phyloP scores from a whole-genome alignment of 164 flowering plant genomes.

The Tetracentron sinense region DNA sequence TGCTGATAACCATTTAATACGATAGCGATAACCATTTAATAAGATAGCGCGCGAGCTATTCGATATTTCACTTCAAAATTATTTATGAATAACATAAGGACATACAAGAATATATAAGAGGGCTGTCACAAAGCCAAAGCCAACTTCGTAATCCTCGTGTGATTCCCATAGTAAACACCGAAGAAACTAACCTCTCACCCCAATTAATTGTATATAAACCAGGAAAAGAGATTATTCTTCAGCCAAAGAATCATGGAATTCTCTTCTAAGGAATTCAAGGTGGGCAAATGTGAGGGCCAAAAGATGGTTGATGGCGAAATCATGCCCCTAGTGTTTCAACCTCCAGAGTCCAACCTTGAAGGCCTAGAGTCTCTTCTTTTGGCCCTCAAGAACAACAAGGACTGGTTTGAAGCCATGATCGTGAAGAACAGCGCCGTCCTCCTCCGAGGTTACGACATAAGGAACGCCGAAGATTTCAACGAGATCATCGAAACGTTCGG shows the following conservation, averaged over 20 bases:
- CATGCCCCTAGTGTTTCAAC: slow-evolving; percentile 45
- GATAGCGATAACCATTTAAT: too few species aligned
- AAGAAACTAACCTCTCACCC: too few species aligned
- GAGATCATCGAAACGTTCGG: slow-evolving; percentile 47
- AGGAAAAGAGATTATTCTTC: background rate
- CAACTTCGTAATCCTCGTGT: too few species aligned
- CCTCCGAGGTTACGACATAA: slow-evolving; percentile 44
- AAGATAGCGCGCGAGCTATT: too few species aligned
- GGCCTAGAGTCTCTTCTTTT: slow-evolving; percentile 26
- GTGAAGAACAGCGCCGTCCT: slow-evolving; percentile 53
- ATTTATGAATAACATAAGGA: too few species aligned
- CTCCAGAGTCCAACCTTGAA: slow-evolving; percentile 16
- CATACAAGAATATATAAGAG: too few species aligned
- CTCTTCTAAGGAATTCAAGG: slow-evolving; percentile 37
- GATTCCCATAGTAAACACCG: too few species aligned
- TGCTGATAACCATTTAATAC: too few species aligned
- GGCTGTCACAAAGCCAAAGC: too few species aligned
- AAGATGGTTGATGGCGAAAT: slow-evolving; percentile 46
- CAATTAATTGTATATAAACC: too few species aligned
- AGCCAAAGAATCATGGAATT: slow-evolving; percentile 25
- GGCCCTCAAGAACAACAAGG: slow-evolving; percentile 35
- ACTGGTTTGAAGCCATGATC: slow-evolving; percentile 51
- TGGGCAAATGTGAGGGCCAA: slow-evolving; percentile 50
- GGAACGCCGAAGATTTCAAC: slow-evolving; percentile 45
- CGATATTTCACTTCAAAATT: too few species aligned